phyloP scores from a whole-genome alignment of 306 rosid genomes.

The Vigna reflexopilosa region DNA sequence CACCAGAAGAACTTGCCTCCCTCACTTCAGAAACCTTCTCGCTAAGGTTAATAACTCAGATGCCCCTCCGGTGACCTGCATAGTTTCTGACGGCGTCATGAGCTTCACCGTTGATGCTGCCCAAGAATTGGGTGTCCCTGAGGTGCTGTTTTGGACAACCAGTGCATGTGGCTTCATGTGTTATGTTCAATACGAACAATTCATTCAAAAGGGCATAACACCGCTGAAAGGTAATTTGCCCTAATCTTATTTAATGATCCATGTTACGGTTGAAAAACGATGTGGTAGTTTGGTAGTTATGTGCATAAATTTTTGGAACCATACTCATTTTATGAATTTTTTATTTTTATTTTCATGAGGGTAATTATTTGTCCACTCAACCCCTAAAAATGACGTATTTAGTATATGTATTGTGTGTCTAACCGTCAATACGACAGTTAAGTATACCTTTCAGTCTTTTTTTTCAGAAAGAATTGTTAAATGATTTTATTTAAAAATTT shows the following conservation, averaged over 20 bases:
- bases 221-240: constrained; percentile 64
- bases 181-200: constrained; percentile 37
- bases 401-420: too few species aligned
- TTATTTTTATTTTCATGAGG: too few species aligned
- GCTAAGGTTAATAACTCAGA: constrained; percentile 39
- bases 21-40: constrained; percentile 56
- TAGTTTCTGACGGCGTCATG: constrained; percentile 57
- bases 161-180: constrained; percentile 67
- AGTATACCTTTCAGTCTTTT: too few species aligned
- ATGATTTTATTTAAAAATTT: too few species aligned
- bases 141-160: constrained; percentile 54
- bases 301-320: too few species aligned
- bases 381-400: too few species aligned
- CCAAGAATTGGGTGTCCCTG: constrained; percentile 50
- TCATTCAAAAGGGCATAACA: constrained; percentile 42
- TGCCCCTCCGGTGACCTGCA: constrained; percentile 56
- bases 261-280: not conserved
- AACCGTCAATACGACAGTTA: too few species aligned
- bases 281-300: too few species aligned
- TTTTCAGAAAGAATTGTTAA: too few species aligned
- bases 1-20: constrained; percentile 39
- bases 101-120: constrained; percentile 60
- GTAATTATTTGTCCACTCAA: too few species aligned
- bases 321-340: too few species aligned
- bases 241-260: not conserved